A percentile compares a stretch with the other conserved stretches of the same genome.
Evolutionary conservation across 2,329 filamentous ascomycete species (phyloP).

Genomic region (Aphanocladium album): DNA sequence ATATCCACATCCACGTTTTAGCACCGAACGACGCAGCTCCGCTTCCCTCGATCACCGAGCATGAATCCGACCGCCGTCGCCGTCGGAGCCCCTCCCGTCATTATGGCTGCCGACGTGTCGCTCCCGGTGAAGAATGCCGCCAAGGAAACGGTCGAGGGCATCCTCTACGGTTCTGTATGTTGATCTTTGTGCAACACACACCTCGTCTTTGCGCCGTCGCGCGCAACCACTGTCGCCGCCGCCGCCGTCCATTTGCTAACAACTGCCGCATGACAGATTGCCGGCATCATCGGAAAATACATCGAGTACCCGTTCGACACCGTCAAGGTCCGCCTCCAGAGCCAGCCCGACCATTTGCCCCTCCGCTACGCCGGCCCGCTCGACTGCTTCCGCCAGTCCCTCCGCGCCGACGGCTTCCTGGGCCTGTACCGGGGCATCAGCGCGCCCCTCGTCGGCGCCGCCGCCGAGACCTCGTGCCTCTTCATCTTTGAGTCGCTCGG

Average conservation of each 20-base stretch:
- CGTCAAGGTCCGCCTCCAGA: slow-evolving; percentile 93
- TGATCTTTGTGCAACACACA: slow-evolving; percentile 1
- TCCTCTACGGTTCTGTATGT: slow-evolving; percentile 79
- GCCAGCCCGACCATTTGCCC: slow-evolving; percentile 81
- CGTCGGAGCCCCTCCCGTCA: slow-evolving; percentile 12
- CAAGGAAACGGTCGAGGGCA: slow-evolving; percentile 74
- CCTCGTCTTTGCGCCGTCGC: not conserved
- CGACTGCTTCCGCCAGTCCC: slow-evolving; percentile 88
- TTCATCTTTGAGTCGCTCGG: slow-evolving; percentile 87
- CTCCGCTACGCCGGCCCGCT: slow-evolving; percentile 79
- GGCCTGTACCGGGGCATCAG: slow-evolving; percentile 90
- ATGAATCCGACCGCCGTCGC: slow-evolving; percentile 17
- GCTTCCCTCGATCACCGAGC: slow-evolving; percentile 16
- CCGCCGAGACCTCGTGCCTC: slow-evolving; percentile 83
- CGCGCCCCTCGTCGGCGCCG: slow-evolving; percentile 84
- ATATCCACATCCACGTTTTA: not conserved
- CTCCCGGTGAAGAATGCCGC: slow-evolving; percentile 36
- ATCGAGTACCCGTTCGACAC: slow-evolving; percentile 99
- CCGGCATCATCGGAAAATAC: slow-evolving; percentile 87
- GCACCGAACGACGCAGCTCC: not conserved
- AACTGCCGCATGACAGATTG: slow-evolving; percentile 48
- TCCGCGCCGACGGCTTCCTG: slow-evolving; percentile 70
- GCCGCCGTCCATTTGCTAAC: slow-evolving; percentile 11
- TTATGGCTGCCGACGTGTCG: slow-evolving; percentile 22
- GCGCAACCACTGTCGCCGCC: too few species aligned